These are phyloP conservation scores for Pinus albicaulis DNA, from an alignment of 75 land plant species.

Conservation along the genomic window DNA sequence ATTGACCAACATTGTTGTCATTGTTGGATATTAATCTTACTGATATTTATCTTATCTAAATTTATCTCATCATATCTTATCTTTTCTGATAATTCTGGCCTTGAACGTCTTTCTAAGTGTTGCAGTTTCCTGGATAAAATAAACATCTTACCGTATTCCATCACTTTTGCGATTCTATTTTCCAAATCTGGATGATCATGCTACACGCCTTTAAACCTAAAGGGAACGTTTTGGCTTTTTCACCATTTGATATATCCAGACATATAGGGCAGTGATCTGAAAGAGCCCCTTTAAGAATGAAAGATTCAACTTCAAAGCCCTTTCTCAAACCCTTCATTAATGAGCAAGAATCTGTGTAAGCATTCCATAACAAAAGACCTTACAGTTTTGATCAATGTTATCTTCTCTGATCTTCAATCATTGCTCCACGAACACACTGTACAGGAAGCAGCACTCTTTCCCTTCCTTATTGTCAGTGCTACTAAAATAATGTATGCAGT, in stretches of 20 bases:
- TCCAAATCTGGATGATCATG: neutral
- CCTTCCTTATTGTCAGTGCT: too few species aligned
- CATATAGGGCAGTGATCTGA: neutral
- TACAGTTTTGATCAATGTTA: too few species aligned
- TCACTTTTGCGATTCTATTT: too few species aligned
- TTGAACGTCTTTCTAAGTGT: neutral
- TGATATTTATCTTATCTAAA: too few species aligned
- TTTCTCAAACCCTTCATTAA: neutral
- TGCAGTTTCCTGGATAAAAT: neutral
- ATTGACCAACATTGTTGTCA: too few species aligned
- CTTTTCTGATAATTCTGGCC: neutral
- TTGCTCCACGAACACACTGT: too few species aligned
- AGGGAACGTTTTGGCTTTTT: neutral
- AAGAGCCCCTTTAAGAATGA: neutral
- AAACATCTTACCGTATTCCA: too few species aligned
- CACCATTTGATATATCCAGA: neutral
- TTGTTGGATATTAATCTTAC: too few species aligned
- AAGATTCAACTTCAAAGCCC: neutral
- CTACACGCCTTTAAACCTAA: neutral
- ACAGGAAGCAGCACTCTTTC: too few species aligned
- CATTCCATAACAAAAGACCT: neutral
- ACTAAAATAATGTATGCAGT: too few species aligned
- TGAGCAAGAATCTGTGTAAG: neutral
- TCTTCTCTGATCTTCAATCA: too few species aligned
- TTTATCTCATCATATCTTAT: too few species aligned